Evolutionary conservation across 2,329 filamentous ascomycete genomes (phyloP).

Genomic region (Botryosphaeria agaves): DNA sequence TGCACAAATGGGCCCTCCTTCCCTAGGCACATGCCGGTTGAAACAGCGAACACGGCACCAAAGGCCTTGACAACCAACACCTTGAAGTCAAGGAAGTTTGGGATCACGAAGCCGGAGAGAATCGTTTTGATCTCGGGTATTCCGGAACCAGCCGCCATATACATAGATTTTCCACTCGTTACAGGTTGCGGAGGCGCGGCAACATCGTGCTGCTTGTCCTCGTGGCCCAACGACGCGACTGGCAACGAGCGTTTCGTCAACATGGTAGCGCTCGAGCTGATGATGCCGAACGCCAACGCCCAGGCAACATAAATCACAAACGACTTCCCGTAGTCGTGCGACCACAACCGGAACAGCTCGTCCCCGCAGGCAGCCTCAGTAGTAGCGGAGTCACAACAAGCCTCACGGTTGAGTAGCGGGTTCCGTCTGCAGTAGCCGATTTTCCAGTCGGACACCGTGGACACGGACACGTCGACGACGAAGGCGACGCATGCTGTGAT

Average conservation of each 20-base stretch:
- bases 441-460: conserved; percentile 39
- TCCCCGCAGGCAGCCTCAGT: conserved; percentile 17
- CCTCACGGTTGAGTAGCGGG: conserved; percentile 27
- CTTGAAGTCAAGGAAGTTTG: conserved; percentile 36
- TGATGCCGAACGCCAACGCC: conserved; percentile 30
- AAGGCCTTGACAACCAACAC: conserved; percentile 39
- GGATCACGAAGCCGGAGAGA: conserved; percentile 42
- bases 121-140: conserved; percentile 48
- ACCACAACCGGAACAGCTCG: conserved; percentile 27
- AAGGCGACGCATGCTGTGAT: conserved; percentile 39
- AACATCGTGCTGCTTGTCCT: conserved; percentile 12
- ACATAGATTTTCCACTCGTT: conserved; percentile 32
- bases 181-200: conserved; percentile 5
- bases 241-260: conserved; percentile 32
- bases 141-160: conserved; percentile 40
- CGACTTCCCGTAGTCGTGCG: conserved; percentile 17
- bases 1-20: conserved; percentile 47
- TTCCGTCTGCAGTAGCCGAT: conserved; percentile 34
- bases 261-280: conserved; percentile 32
- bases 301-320: conserved; percentile 33
- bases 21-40: conserved; percentile 41
- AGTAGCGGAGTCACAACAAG: conserved; percentile 26
- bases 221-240: conserved; percentile 15
- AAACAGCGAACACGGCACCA: conserved; percentile 40
- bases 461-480: conserved; percentile 35